phyloP scores from a whole-genome alignment of 2,329 filamentous ascomycete genomes.

The Venturia nashicola region DNA sequence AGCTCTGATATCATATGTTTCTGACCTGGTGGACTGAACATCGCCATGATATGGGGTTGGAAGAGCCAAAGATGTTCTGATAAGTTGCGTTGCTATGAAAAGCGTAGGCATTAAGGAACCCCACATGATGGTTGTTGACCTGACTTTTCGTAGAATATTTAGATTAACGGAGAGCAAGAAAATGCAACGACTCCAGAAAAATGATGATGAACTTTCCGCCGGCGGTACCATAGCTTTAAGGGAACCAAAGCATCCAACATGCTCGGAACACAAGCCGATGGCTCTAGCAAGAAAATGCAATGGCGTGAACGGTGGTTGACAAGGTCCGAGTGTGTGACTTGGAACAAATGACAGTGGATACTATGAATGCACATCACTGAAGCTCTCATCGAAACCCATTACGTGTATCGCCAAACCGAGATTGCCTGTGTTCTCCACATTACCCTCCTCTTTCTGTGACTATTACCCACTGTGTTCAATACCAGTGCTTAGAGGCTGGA shows the following conservation, averaged over 20 bases:
- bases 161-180: not conserved
- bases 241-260: not conserved
- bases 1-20: not conserved
- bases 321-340: not conserved
- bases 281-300: not conserved
- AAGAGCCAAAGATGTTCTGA: slow-evolving; percentile 11
- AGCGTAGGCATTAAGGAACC: not conserved
- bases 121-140: not conserved
- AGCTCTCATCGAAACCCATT: not conserved
- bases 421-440: not conserved
- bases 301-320: not conserved
- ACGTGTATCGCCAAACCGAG: not conserved
- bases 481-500: not conserved
- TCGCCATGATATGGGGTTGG: not conserved
- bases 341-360: not conserved
- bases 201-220: not conserved
- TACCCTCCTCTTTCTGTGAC: not conserved
- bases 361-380: not conserved
- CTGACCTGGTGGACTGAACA: too few relatives aligned
- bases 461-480: not conserved
- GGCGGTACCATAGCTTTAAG: not conserved
- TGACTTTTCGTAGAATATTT: not conserved
- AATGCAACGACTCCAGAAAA: not conserved
- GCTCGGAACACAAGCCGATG: not conserved
- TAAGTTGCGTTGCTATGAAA: not conserved